These are phyloP conservation scores for Sporothrix variecibatus DNA, from an alignment of 2,329 filamentous ascomycete genomes.

Conservation along the genomic window DNA sequence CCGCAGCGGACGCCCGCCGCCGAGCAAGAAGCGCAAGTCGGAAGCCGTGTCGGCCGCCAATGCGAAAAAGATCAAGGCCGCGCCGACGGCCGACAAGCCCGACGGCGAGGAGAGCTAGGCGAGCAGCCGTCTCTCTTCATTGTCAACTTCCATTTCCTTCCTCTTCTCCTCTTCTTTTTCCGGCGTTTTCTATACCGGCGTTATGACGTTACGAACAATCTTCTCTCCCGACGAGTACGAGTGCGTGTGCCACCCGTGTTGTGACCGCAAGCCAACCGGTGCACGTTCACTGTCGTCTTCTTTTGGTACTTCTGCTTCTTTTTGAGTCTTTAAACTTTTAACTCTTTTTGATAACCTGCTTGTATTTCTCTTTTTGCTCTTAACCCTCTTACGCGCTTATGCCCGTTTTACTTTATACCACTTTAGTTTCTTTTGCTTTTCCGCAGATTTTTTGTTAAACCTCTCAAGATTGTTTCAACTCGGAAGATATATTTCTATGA, in stretches of 20 bases:
- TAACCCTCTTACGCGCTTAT: neutral
- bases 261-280: neutral
- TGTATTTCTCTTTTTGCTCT: conserved; percentile 1
- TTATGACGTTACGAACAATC: conserved; percentile 23
- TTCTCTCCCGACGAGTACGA: neutral
- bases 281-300: neutral
- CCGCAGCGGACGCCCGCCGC: conserved; percentile 21
- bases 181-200: conserved; percentile 11
- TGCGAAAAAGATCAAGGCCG: conserved; percentile 55
- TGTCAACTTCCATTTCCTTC: neutral
- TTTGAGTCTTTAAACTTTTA: conserved; percentile 5
- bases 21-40: conserved; percentile 62
- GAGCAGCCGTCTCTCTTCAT: too few species aligned
- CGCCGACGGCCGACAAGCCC: conserved; percentile 43
- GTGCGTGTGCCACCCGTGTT: too few species aligned
- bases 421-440: neutral
- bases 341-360: neutral
- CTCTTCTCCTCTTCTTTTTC: neutral
- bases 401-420: neutral
- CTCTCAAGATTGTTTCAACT: conserved; percentile 19
- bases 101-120: conserved; percentile 35
- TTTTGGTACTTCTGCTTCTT: neutral
- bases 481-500: neutral
- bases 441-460: neutral
- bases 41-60: conserved; percentile 50